phyloP scores from a whole-genome alignment of 768 basidiomycete species.

The Asterophora parasitica region DNA sequence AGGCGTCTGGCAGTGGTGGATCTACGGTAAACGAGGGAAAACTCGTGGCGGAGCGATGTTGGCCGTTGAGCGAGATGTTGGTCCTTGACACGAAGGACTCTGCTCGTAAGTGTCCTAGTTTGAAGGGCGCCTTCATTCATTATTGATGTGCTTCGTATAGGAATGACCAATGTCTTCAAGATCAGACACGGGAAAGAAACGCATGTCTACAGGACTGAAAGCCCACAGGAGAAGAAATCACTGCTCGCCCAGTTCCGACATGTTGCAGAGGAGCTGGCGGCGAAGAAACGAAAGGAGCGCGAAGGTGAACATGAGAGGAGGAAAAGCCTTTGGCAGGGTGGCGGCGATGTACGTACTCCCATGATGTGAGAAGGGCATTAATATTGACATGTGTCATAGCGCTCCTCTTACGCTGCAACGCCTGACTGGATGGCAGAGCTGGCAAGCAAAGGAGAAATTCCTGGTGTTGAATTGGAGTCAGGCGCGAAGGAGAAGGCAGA shows the following conservation, averaged over 20 bases:
- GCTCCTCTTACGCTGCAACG: slow-evolving; percentile 43
- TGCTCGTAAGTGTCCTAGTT: slow-evolving; percentile 50
- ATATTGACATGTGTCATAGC: slow-evolving; percentile 7
- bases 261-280: slow-evolving; percentile 86
- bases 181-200: slow-evolving; percentile 91
- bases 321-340: slow-evolving; percentile 65
- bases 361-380: background rate
- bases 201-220: slow-evolving; percentile 88
- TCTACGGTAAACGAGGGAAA: slow-evolving; percentile 60
- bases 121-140: background rate
- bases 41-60: slow-evolving; percentile 90
- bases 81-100: slow-evolving; percentile 97
- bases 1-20: slow-evolving; percentile 23
- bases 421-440: slow-evolving; percentile 79
- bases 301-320: slow-evolving; percentile 90
- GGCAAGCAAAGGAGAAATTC: slow-evolving; percentile 45
- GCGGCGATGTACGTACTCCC: slow-evolving; percentile 31
- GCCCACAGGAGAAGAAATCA: slow-evolving; percentile 76
- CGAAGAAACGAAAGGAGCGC: slow-evolving; percentile 87
- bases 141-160: slow-evolving; percentile 25
- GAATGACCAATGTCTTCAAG: slow-evolving; percentile 96
- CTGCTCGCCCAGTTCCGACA: slow-evolving; percentile 84
- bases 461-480: slow-evolving; percentile 31
- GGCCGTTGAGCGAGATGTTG: slow-evolving; percentile 89
- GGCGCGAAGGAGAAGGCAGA: slow-evolving; percentile 72